Evolutionary conservation across 75 land plant genomes (phyloP).

Genomic region (Picea sitchensis): DNA sequence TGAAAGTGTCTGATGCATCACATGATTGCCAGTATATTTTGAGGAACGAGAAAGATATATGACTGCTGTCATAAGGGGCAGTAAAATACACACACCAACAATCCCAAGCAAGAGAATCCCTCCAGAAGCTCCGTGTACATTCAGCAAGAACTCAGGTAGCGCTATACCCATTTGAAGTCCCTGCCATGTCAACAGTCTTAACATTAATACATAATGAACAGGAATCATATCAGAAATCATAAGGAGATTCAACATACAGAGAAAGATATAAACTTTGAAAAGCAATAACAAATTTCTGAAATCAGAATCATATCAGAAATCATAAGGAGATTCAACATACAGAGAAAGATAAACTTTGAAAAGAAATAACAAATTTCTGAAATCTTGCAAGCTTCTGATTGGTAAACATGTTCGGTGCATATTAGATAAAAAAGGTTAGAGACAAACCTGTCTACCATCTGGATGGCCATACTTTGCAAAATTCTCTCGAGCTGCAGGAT

Average conservation of each 20-base stretch:
- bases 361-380: not conserved
- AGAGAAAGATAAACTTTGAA: not conserved
- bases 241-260: not conserved
- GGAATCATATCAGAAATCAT: not conserved
- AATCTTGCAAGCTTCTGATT: not conserved
- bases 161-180: constrained; percentile 99
- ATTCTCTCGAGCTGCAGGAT: constrained; percentile 89
- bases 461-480: constrained; percentile 98
- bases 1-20: constrained; percentile 94
- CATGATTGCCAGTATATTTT: constrained; percentile 97
- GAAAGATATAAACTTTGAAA: not conserved
- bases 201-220: not conserved
- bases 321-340: not conserved
- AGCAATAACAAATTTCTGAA: not conserved
- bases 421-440: not conserved
- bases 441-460: constrained; percentile 93
- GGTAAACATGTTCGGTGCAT: not conserved
- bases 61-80: constrained; percentile 89
- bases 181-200: constrained; percentile 25
- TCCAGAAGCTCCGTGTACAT: constrained; percentile 89
- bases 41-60: constrained; percentile 95
- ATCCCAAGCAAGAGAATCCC: constrained; percentile 85
- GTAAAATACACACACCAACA: constrained; percentile 92
- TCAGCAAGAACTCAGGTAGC: constrained; percentile 81
- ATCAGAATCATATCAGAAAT: not conserved